Conservation (phyloP, 1,139 yeast species). For the Nadsonia starkeyi-henricii region DNA sequence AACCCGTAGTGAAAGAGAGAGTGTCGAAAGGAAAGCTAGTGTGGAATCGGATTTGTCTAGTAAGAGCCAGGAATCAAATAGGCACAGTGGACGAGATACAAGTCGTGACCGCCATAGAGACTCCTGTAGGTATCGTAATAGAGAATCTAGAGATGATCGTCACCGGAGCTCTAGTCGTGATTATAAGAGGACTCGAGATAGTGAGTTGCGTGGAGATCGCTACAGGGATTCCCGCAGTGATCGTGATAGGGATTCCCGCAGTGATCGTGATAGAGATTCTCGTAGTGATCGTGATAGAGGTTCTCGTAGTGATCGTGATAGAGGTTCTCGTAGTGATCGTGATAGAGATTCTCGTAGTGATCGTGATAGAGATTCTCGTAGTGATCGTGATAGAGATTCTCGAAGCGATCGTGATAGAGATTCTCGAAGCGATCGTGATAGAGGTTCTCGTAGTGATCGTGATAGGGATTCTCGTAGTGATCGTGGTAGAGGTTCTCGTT, state of each 20-base stretch:
- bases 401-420: not conserved
- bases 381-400: slow-evolving; percentile 1
- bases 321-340: slow-evolving; percentile 1
- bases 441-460: not conserved
- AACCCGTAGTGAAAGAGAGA: not conserved
- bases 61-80: not conserved
- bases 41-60: not conserved
- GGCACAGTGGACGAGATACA: not conserved
- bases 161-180: slow-evolving; percentile 4
- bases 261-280: slow-evolving; percentile 1
- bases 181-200: not conserved
- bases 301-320: not conserved
- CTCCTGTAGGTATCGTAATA: not conserved
- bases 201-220: slow-evolving; percentile 3
- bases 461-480: not conserved
- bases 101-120: not conserved
- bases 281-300: not conserved
- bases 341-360: slow-evolving; percentile 3
- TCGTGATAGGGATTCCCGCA: too few species aligned
- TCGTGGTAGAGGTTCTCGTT: too few species aligned
- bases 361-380: not conserved
- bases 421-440: not conserved
- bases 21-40: not conserved
- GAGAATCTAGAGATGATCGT: slow-evolving; percentile 1
- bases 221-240: not conserved